Evolutionary conservation across 2,329 filamentous ascomycete species (phyloP), one percentile per base, ranked within the genome.

Genomic region (Fusarium sp.): DNA sequence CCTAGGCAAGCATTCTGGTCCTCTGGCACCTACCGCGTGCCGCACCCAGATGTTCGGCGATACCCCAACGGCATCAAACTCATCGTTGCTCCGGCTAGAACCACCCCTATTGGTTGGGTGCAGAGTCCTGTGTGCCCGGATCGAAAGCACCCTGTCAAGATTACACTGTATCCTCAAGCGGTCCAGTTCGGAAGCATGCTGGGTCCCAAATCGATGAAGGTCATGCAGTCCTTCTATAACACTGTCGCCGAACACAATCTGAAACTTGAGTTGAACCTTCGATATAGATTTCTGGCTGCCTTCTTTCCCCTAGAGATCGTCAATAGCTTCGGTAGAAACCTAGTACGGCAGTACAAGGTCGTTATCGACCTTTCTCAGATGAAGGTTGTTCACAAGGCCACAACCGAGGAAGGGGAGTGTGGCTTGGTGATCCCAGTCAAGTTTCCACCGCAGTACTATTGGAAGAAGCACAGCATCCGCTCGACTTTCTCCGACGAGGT

Each of bases 121-220:
- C 53, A 51, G 41, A 76, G 71, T 23, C 72, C 66, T 1, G 56
- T 73, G 27, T 65, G 57, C 15, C 44, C 50, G 10, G 70, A 71
- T 5, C 67, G 73, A 7, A 50, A 39, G 7, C 80, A 81, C 44
- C 78, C 79, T 2, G 63, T 75, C 23, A 75, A 74, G 18, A 78
- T 87, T 77, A 82, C 75, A 15, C 67, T 90, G 2, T 73, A 77
- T 2, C 82, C 86, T 3, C 72, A 76, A 2, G 81, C 80, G 0
- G 73, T 94, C 2, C 85, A 89, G 16, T 91, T 94, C 70, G 92
- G 93, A 0, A 82, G 89, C 41, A 84, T 89, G 79, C 72, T 85
- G 2, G 79, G 84, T 1, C 84, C 87, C 6, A 81, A 79, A 3
- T 82, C 82, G 0, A 89, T 94, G 84, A 87, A 90, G 76, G 78